Percentiles rank a stretch among this genome's conserved stretches.
Conservation (phyloP, 2,329 filamentous ascomycete genomes). For the Biscogniauxia mediterranea region DNA sequence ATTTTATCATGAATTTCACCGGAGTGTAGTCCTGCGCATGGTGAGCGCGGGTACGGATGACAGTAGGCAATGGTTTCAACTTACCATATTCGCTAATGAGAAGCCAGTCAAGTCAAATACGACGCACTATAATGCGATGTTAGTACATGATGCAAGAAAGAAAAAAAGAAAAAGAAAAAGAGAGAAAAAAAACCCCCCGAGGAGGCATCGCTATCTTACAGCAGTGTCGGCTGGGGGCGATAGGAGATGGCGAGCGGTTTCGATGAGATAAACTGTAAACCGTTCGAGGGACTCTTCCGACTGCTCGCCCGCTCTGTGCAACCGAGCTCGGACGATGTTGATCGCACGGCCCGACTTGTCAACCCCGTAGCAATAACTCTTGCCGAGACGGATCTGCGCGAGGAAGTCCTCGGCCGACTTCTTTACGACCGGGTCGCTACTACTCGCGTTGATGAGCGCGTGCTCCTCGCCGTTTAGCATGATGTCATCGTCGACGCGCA, state of each 20-base stretch:
- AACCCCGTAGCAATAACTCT: slow-evolving; percentile 85
- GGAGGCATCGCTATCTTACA: slow-evolving; percentile 54
- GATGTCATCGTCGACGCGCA: slow-evolving; percentile 87
- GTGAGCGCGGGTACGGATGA: slow-evolving; percentile 17
- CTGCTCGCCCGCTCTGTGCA: slow-evolving; percentile 83
- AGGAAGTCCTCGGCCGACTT: slow-evolving; percentile 75
- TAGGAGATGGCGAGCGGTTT: slow-evolving; percentile 85
- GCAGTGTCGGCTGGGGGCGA: slow-evolving; percentile 83
- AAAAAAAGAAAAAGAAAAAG: too few relatives aligned
- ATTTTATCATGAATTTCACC: slow-evolving; percentile 99
- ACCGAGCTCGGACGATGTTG: slow-evolving; percentile 76
- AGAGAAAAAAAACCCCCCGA: too few relatives aligned
- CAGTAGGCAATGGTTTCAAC: slow-evolving; percentile 16
- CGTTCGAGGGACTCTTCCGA: slow-evolving; percentile 77
- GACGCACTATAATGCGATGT: slow-evolving; percentile 61
- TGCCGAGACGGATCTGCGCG: slow-evolving; percentile 80
- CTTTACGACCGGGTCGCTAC: slow-evolving; percentile 57
- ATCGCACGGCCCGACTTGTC: slow-evolving; percentile 85
- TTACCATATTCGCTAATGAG: slow-evolving; percentile 88
- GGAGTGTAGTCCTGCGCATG: slow-evolving; percentile 75
- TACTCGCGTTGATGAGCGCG: slow-evolving; percentile 60
- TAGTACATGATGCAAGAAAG: slow-evolving; percentile 14
- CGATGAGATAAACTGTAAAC: slow-evolving; percentile 91
- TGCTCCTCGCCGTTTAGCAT: slow-evolving; percentile 72
- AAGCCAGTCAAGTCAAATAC: slow-evolving; percentile 97